Evolutionary conservation across 2,329 filamentous ascomycete genomes (phyloP).

Genomic region (Fusarium xyrophilum): DNA sequence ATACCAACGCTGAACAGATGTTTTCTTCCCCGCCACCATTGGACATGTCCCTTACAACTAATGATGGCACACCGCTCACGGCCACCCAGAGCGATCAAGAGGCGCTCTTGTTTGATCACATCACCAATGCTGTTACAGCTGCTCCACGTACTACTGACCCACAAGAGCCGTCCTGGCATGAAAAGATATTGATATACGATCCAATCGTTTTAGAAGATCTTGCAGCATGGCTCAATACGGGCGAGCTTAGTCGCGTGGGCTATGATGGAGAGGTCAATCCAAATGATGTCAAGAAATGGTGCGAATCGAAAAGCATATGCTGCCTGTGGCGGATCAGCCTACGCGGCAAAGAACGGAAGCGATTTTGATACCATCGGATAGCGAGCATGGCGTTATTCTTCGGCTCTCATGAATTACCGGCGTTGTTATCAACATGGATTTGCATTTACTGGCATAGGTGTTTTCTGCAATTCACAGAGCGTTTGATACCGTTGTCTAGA

Average conservation of each 20-base stretch:
- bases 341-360: conserved; percentile 61
- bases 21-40: conserved; percentile 54
- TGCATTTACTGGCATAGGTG: background rate
- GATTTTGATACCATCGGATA: conserved; percentile 43
- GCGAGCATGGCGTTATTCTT: conserved; percentile 28
- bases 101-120: conserved; percentile 56
- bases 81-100: conserved; percentile 52
- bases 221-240: conserved; percentile 79
- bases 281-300: conserved; percentile 83
- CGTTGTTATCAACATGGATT: background rate
- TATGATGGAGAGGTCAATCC: conserved; percentile 70
- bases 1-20: conserved; percentile 47
- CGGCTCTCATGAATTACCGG: background rate
- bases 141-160: conserved; percentile 59
- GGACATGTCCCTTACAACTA: conserved; percentile 54
- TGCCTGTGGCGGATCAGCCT: conserved; percentile 73
- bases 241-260: conserved; percentile 66
- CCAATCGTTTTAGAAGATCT: conserved; percentile 89
- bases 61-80: conserved; percentile 54
- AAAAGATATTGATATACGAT: conserved; percentile 94
- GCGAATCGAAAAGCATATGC: conserved; percentile 84
- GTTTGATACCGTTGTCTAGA: background rate
- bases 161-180: conserved; percentile 74
- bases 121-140: conserved; percentile 61
- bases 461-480: background rate